Percentiles rank a stretch among this genome's conserved stretches.
Evolutionary conservation across 306 rosid species (phyloP).

Genomic region (Carpinus fangiana): DNA sequence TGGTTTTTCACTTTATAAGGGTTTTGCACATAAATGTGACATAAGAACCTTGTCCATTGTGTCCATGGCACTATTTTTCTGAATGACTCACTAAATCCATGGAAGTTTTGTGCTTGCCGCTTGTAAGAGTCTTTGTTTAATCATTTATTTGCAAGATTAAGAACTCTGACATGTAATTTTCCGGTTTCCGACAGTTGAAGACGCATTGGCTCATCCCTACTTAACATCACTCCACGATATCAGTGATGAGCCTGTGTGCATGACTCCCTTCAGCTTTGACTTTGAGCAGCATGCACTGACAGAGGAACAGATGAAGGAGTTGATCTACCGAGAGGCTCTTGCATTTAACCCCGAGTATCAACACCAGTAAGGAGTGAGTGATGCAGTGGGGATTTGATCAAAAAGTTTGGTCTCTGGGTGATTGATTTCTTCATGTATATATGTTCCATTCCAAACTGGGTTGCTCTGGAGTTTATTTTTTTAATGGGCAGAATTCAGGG

Average conservation of each 20-base stretch:
- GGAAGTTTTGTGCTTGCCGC: not conserved
- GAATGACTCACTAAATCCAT: not conserved
- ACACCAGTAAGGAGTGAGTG: constrained; percentile 37
- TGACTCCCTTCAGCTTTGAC: constrained; percentile 93
- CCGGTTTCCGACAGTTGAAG: constrained; percentile 63
- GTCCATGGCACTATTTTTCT: not conserved
- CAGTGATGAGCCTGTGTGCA: constrained; percentile 96
- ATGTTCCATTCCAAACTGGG: constrained; percentile 55
- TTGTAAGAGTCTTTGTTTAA: not conserved
- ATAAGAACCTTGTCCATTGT: not conserved
- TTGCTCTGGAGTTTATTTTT: constrained; percentile 46
- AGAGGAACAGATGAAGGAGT: constrained; percentile 96
- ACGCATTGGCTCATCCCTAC: constrained; percentile 92
- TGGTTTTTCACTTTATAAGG: not conserved
- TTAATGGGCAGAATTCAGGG: constrained; percentile 35
- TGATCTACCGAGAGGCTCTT: constrained; percentile 87
- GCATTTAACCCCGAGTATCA: constrained; percentile 94
- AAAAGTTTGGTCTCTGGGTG: constrained; percentile 31
- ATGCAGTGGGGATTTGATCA: constrained; percentile 9
- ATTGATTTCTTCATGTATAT: constrained; percentile 50
- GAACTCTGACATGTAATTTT: constrained; percentile 11
- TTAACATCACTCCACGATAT: constrained; percentile 93
- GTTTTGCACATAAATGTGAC: not conserved
- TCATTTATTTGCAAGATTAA: not conserved
- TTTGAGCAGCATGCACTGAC: constrained; percentile 93